Percentiles rank a stretch among this genome's conserved stretches.
These are phyloP conservation scores for Sungouiozyma intestinalis DNA, from an alignment of 805 yeast species.

Conservation along the genomic window DNA sequence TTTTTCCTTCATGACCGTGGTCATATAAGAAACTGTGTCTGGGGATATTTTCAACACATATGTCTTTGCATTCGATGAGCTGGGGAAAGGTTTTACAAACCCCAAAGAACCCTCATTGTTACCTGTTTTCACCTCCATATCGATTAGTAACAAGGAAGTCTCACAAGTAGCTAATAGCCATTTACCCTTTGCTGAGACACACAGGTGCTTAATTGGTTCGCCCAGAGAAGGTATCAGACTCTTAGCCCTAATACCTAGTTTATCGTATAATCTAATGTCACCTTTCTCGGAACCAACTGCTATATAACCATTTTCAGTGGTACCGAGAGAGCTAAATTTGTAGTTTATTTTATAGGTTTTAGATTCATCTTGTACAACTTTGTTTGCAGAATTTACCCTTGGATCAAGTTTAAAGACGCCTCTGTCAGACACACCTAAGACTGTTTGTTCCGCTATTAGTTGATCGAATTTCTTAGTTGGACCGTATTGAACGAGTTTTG, in stretches of 20 bases:
- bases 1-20: slow-evolving; percentile 36
- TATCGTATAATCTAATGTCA: slow-evolving; percentile 63
- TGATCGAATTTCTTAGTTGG: slow-evolving; percentile 70
- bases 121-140: slow-evolving; percentile 52
- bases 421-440: slow-evolving; percentile 57
- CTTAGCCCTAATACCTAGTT: slow-evolving; percentile 66
- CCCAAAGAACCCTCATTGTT: slow-evolving; percentile 51
- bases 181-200: slow-evolving; percentile 67
- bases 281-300: slow-evolving; percentile 74
- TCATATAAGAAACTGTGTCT: slow-evolving; percentile 59
- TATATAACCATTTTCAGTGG: slow-evolving; percentile 63
- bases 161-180: slow-evolving; percentile 77
- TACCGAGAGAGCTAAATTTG: slow-evolving; percentile 49
- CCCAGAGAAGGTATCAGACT: slow-evolving; percentile 77
- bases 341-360: slow-evolving; percentile 47
- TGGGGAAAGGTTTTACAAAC: slow-evolving; percentile 52
- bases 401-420: slow-evolving; percentile 75
- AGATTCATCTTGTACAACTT: slow-evolving; percentile 46
- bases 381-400: slow-evolving; percentile 43
- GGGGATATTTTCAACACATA: slow-evolving; percentile 57
- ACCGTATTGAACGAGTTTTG: slow-evolving; percentile 46
- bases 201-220: slow-evolving; percentile 56
- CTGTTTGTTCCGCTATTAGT: slow-evolving; percentile 60
- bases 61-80: slow-evolving; percentile 58
- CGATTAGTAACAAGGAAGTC: slow-evolving; percentile 59